Evolutionary conservation across 2,329 filamentous ascomycete genomes (phyloP).

Genomic region (Metarhizium brunneum): DNA sequence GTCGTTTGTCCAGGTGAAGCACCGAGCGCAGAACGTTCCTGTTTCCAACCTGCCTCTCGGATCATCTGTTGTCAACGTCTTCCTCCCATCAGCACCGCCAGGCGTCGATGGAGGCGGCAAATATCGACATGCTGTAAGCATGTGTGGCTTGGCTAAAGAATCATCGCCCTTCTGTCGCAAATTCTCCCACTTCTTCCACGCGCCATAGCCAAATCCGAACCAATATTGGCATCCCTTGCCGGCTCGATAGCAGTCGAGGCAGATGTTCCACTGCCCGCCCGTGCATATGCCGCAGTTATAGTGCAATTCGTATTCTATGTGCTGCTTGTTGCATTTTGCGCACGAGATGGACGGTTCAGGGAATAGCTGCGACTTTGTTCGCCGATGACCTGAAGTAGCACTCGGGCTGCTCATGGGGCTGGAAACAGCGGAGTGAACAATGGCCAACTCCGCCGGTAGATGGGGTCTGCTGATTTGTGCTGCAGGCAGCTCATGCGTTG

Average conservation of each 20-base stretch:
- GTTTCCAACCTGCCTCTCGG: slow-evolving; percentile 60
- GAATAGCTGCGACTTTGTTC: slow-evolving; percentile 42
- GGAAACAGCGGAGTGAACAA: slow-evolving; percentile 22
- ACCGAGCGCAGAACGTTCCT: slow-evolving; percentile 78
- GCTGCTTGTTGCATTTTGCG: slow-evolving; percentile 55
- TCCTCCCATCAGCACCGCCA: slow-evolving; percentile 44
- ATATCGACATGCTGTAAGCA: slow-evolving; percentile 50
- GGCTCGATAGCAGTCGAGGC: slow-evolving; percentile 67
- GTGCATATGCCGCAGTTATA: slow-evolving; percentile 71
- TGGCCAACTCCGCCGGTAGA: slow-evolving; percentile 31
- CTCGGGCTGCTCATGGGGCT: slow-evolving; percentile 23
- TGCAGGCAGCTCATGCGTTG: slow-evolving; percentile 13
- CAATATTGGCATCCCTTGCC: slow-evolving; percentile 75
- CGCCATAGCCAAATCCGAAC: slow-evolving; percentile 76
- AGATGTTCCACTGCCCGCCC: slow-evolving; percentile 67
- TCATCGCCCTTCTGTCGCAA: slow-evolving; percentile 28
- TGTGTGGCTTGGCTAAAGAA: slow-evolving; percentile 41
- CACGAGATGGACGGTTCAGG: slow-evolving; percentile 67
- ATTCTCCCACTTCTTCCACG: slow-evolving; percentile 57
- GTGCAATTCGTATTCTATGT: slow-evolving; percentile 80
- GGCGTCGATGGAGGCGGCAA: slow-evolving; percentile 37
- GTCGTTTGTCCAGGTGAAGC: slow-evolving; percentile 62
- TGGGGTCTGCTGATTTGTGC: slow-evolving; percentile 16
- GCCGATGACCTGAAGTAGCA: slow-evolving; percentile 25
- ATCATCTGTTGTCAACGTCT: slow-evolving; percentile 55